Conservation (phyloP, 495 filamentous ascomycete species). For the Darksidea phi region DNA sequence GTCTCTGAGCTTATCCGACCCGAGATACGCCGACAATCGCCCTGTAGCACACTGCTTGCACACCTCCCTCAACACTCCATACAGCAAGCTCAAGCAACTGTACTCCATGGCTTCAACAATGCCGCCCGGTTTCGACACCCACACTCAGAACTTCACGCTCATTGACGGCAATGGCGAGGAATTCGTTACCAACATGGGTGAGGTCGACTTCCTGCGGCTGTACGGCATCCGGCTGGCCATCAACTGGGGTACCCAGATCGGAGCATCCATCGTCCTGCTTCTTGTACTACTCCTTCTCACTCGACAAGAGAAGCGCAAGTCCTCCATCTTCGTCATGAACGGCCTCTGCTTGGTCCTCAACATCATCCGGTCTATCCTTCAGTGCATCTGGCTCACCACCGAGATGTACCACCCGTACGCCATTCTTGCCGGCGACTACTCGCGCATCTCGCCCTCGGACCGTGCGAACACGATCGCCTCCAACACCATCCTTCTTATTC, state of each 20-base stretch:
- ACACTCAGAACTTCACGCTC: constrained; percentile 24
- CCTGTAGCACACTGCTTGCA: background rate
- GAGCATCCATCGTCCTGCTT: constrained; percentile 67
- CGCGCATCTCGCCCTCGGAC: constrained; percentile 49
- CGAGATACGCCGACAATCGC: too few relatives aligned
- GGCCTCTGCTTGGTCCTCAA: constrained; percentile 59
- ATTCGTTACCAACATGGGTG: constrained; percentile 44
- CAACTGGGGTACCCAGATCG: constrained; percentile 71
- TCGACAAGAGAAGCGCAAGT: constrained; percentile 58
- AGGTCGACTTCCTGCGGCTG: constrained; percentile 50
- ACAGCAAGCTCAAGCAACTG: background rate
- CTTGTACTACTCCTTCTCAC: constrained; percentile 65
- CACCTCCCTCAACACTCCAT: background rate
- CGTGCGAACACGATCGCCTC: constrained; percentile 54
- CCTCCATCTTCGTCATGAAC: constrained; percentile 65
- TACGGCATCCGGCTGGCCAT: constrained; percentile 59
- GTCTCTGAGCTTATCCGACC: background rate
- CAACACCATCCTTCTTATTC: constrained; percentile 55
- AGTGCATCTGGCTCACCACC: constrained; percentile 58
- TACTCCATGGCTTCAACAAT: constrained; percentile 5
- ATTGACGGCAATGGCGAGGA: constrained; percentile 15
- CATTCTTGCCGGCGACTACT: constrained; percentile 57
- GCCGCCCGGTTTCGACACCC: constrained; percentile 17
- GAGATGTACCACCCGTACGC: constrained; percentile 57
- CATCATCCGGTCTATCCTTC: constrained; percentile 59